These are phyloP conservation scores for Cladosporium sp. DNA, from an alignment of 2,329 filamentous ascomycete species.

Conservation along the genomic window DNA sequence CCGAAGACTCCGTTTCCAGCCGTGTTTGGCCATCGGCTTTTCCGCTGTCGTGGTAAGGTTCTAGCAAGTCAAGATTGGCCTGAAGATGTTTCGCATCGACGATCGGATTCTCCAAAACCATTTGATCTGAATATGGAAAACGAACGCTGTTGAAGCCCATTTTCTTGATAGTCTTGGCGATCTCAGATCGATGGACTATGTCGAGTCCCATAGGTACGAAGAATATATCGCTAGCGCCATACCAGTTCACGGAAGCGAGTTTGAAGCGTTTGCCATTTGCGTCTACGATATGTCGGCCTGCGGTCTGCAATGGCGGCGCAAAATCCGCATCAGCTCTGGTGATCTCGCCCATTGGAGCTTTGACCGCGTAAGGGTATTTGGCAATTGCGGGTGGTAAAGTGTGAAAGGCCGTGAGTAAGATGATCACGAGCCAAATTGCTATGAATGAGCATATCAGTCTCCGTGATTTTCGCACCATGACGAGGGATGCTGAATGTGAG, in stretches of 20 bases:
- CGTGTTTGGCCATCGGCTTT: slow-evolving; percentile 7
- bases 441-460: background rate
- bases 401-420: background rate
- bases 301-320: slow-evolving; percentile 55
- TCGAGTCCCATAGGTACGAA: slow-evolving; percentile 63
- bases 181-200: slow-evolving; percentile 56
- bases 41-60: slow-evolving; percentile 18
- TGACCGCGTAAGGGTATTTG: background rate
- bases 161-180: slow-evolving; percentile 55
- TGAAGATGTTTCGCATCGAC: slow-evolving; percentile 49
- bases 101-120: slow-evolving; percentile 58
- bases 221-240: slow-evolving; percentile 63
- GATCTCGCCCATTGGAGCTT: background rate
- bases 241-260: slow-evolving; percentile 66
- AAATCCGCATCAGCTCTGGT: slow-evolving; percentile 32
- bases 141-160: slow-evolving; percentile 69
- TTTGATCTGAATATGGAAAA: slow-evolving; percentile 65
- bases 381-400: background rate
- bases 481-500: background rate
- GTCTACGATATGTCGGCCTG: slow-evolving; percentile 60
- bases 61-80: slow-evolving; percentile 57
- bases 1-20: slow-evolving; percentile 23
- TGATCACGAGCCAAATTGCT: background rate
- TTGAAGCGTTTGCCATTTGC: slow-evolving; percentile 54
- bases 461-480: background rate